These are phyloP conservation scores for Leptographium lundbergii DNA, from an alignment of 2,329 filamentous ascomycete species.

Conservation along the genomic window DNA sequence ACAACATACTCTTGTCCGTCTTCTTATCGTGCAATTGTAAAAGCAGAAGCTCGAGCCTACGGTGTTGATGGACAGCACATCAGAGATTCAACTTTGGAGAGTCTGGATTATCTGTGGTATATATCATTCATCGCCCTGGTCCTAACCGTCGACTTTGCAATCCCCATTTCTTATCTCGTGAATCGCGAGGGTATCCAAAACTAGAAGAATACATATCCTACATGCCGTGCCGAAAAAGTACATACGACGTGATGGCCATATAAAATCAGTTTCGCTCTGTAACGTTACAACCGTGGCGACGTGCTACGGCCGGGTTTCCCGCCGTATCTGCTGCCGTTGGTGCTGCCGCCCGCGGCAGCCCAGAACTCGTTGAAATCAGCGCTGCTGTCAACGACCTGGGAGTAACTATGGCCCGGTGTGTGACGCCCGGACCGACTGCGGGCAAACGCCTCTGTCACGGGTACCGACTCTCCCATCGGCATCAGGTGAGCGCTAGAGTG, in stretches of 20 bases:
- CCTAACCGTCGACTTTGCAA: background rate
- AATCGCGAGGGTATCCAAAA: background rate
- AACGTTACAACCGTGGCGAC: background rate
- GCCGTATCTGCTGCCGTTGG: background rate
- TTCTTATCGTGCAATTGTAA: no score
- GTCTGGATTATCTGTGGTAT: background rate
- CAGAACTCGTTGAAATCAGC: background rate
- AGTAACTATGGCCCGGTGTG: background rate
- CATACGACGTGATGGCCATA: background rate
- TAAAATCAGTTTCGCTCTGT: background rate
- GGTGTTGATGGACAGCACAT: no score
- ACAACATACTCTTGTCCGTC: no score
- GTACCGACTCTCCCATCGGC: conserved; percentile 24
- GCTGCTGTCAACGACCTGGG: conserved; percentile 10
- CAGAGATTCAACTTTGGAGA: background rate
- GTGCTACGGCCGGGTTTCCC: background rate
- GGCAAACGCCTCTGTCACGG: conserved; percentile 23
- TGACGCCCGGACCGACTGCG: background rate
- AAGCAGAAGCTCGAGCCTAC: no score
- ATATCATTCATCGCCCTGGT: background rate
- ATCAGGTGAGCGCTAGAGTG: conserved; percentile 23
- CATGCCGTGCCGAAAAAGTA: background rate
- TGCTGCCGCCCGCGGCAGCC: background rate
- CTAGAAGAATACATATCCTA: background rate
- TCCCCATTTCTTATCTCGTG: background rate